Evolutionary conservation across 2,329 filamentous ascomycete genomes (phyloP), one percentile per base, ranked within the genome.

Genomic region (Teratosphaeria gauchensis): DNA sequence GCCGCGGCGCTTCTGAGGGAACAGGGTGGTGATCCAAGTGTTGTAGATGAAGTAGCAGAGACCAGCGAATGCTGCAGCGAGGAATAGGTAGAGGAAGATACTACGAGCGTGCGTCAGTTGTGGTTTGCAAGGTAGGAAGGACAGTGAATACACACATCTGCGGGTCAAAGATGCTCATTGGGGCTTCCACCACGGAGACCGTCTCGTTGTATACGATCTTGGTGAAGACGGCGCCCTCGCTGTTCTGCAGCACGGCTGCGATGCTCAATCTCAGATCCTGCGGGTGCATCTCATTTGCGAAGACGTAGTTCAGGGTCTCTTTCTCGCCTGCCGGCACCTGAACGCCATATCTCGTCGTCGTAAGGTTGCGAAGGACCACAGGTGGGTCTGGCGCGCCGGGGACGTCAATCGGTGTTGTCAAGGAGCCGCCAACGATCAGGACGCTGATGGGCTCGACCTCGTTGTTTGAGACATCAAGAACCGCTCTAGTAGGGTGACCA

Each of bases 1-100:
- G 59, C 78, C 73, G 62, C 80, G 78, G 69, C 78, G 79, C 75
- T 85, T 86, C 81, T 96, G 90, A 54, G 94, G 92, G 82, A 97
- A 96, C 72, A 99, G 88, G 14, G 91, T 87, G 69, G 91, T 89
- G 76, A 99, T 88, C 91, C 92, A 97, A 70, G 92, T 95, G 80
- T 88, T 94, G 84, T 99, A 99, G 78, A 96, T 90, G 76, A 96
- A 96, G 84, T 92, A 96, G 73, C 88, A 84, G 57, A 87, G 90
- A 62, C 88, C 91, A 64, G 77, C 84, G 73, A 95, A 95, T 63
- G 82, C 83, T 62, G 82, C 86, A 57, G 87, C 80, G 68, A 99
- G 88, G 80, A 97, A 86, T 73, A 96, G 81, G 81, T 97, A 97
- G 63, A 99, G 85, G 85, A 99, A 99, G 78, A 97, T 90, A 73